A percentile compares a stretch with the other conserved stretches of the same genome.
Conservation (phyloP, 2,329 filamentous ascomycete genomes). For the Hysterium pulicare region DNA sequence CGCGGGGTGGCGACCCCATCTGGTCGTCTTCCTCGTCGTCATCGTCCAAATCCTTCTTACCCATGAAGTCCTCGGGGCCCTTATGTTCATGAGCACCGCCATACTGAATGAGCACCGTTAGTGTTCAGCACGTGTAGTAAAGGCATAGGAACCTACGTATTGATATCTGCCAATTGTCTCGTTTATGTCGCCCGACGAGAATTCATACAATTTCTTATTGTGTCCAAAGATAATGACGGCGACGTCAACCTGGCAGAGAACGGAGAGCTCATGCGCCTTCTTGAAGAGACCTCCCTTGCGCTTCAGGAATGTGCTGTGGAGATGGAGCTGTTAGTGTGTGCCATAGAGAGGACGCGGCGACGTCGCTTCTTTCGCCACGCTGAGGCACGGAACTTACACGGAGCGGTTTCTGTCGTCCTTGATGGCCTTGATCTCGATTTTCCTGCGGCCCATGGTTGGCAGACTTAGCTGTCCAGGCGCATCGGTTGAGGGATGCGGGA, state of each 20-base stretch:
- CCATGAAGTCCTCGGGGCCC: slow-evolving; percentile 86
- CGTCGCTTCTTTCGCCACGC: no score
- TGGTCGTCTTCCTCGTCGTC: slow-evolving; percentile 73
- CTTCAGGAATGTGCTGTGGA: slow-evolving; percentile 85
- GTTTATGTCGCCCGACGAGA: slow-evolving; percentile 89
- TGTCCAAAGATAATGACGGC: slow-evolving; percentile 98
- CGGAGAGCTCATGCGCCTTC: slow-evolving; percentile 97
- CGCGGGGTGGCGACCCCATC: slow-evolving; percentile 68
- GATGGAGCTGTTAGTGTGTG: slow-evolving; percentile 15
- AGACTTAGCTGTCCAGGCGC: slow-evolving; percentile 24
- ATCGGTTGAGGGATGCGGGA: slow-evolving; percentile 13
- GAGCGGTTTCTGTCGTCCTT: slow-evolving; percentile 97
- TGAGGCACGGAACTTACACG: slow-evolving; percentile 68
- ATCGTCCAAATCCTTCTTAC: slow-evolving; percentile 66
- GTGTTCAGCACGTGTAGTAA: slow-evolving; percentile 4
- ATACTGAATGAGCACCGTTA: slow-evolving; percentile 57
- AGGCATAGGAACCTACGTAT: slow-evolving; percentile 64
- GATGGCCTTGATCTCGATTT: slow-evolving; percentile 99
- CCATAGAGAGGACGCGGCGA: slow-evolving; percentile 1
- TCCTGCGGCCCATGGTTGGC: slow-evolving; percentile 81
- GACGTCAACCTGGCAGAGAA: slow-evolving; percentile 96
- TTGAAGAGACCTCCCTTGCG: slow-evolving; percentile 98
- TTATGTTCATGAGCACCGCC: slow-evolving; percentile 94
- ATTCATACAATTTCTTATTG: slow-evolving; percentile 99
- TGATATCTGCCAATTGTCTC: slow-evolving; percentile 84